These are phyloP conservation scores for Monilinia laxa DNA, from an alignment of 2,329 filamentous ascomycete genomes.

Conservation along the genomic window DNA sequence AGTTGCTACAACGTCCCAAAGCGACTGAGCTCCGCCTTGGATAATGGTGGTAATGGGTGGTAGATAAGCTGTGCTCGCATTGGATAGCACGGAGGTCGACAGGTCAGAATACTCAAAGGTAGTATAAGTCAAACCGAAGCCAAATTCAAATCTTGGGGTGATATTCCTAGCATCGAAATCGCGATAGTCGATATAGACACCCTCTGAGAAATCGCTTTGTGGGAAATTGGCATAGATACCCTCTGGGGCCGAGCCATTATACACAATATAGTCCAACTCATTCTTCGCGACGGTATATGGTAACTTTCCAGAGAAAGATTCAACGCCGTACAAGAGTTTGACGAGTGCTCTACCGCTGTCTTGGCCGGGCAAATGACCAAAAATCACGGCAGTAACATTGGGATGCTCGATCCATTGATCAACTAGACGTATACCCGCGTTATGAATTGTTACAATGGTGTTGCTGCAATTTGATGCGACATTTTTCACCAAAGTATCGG, in stretches of 20 bases:
- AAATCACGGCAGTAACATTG: constrained; percentile 62
- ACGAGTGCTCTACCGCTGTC: constrained; percentile 60
- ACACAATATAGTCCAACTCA: constrained; percentile 50
- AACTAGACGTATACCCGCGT: constrained; percentile 58
- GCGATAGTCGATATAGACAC: constrained; percentile 52
- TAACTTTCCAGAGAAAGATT: constrained; percentile 39
- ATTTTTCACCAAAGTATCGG: constrained; percentile 53
- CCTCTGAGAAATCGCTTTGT: constrained; percentile 50
- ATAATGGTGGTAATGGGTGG: no score
- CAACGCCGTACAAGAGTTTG: constrained; percentile 46
- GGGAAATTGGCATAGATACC: constrained; percentile 51
- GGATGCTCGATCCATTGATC: constrained; percentile 58
- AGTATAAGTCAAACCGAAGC: constrained; percentile 56
- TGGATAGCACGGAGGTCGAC: constrained; percentile 33
- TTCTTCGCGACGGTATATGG: constrained; percentile 65
- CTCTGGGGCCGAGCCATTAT: constrained; percentile 47
- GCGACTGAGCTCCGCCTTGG: no score
- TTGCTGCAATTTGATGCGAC: constrained; percentile 57
- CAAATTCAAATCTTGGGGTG: constrained; percentile 42
- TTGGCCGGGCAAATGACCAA: constrained; percentile 60
- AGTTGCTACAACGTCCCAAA: no score
- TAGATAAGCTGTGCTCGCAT: no score
- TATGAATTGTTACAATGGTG: constrained; percentile 64
- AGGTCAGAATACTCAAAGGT: constrained; percentile 51
- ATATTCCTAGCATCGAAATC: constrained; percentile 47